Evolutionary conservation across 768 basidiomycete species (phyloP).

Genomic region (Amanita polypyramis): DNA sequence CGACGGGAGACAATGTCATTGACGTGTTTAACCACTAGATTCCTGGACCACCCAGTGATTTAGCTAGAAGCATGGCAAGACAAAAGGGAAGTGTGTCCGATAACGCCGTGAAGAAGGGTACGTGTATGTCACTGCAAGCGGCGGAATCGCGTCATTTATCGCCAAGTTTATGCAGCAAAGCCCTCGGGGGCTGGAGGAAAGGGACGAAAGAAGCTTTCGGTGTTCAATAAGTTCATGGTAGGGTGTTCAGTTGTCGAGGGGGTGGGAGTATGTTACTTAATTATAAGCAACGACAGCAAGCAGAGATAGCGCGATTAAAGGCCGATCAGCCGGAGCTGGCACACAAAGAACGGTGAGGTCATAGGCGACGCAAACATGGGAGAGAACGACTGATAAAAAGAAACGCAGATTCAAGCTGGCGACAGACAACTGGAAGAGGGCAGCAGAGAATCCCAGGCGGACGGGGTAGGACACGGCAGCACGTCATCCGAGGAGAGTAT

Average conservation of each 20-base stretch:
- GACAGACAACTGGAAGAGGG: slow-evolving; percentile 68
- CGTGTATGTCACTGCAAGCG: slow-evolving; percentile 12
- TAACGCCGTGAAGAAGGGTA: slow-evolving; percentile 49
- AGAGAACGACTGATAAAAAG: neutral
- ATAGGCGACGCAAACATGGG: neutral
- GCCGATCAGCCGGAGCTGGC: slow-evolving; percentile 60
- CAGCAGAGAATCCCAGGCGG: slow-evolving; percentile 55
- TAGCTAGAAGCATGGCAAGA: neutral
- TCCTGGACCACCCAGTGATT: neutral
- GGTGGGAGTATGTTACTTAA: too few relatives aligned
- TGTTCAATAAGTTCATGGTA: slow-evolving; percentile 71
- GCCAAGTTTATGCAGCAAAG: slow-evolving; percentile 26
- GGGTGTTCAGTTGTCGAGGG: neutral
- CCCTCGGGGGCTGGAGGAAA: slow-evolving; percentile 45
- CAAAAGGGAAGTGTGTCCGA: slow-evolving; percentile 20
- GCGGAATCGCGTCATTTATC: neutral
- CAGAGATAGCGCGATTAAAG: slow-evolving; percentile 71
- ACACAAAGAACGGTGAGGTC: slow-evolving; percentile 61
- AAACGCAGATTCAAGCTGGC: slow-evolving; percentile 55
- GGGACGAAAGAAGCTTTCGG: slow-evolving; percentile 52
- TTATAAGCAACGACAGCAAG: slow-evolving; percentile 38
- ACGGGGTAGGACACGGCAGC: slow-evolving; percentile 14
- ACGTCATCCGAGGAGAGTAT: neutral
- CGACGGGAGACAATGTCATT: neutral
- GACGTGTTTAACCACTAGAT: neutral